Conservation (phyloP, 768 basidiomycete species). For the Leccinum uliginosum region DNA sequence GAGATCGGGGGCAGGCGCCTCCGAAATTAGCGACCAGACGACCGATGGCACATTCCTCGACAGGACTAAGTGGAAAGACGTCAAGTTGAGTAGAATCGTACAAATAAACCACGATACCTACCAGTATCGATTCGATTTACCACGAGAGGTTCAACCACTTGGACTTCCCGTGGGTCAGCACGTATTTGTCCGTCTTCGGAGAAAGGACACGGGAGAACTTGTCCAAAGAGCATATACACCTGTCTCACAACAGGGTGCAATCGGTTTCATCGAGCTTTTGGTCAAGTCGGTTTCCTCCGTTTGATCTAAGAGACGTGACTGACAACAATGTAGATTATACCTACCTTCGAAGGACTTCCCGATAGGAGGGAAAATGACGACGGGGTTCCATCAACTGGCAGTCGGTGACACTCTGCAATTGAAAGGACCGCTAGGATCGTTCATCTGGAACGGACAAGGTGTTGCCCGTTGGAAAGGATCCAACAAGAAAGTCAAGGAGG, state of each 20-base stretch:
- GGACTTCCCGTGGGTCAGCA: constrained; percentile 61
- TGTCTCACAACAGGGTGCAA: constrained; percentile 39
- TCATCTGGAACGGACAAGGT: constrained; percentile 46
- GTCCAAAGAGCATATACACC: constrained; percentile 61
- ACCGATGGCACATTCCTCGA: constrained; percentile 36
- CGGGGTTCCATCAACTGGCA: constrained; percentile 41
- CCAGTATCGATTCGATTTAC: constrained; percentile 47
- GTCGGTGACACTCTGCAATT: constrained; percentile 50
- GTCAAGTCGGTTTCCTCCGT: constrained; percentile 39
- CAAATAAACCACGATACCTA: constrained; percentile 46
- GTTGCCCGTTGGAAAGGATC: constrained; percentile 35
- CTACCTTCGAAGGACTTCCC: constrained; percentile 32
- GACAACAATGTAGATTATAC: background rate
- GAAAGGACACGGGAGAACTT: constrained; percentile 38
- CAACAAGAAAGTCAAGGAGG: constrained; percentile 31
- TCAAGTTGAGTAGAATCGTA: constrained; percentile 34
- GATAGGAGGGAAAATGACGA: constrained; percentile 50
- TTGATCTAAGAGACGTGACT: background rate
- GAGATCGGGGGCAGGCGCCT: background rate
- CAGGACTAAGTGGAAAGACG: constrained; percentile 45
- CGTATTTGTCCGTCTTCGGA: constrained; percentile 46
- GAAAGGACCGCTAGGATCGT: constrained; percentile 58
- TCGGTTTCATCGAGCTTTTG: constrained; percentile 48
- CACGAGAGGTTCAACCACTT: constrained; percentile 36
- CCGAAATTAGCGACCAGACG: constrained; percentile 4